phyloP scores from a whole-genome alignment of 208 protist genomes.

The Leishmania amazonensis region DNA sequence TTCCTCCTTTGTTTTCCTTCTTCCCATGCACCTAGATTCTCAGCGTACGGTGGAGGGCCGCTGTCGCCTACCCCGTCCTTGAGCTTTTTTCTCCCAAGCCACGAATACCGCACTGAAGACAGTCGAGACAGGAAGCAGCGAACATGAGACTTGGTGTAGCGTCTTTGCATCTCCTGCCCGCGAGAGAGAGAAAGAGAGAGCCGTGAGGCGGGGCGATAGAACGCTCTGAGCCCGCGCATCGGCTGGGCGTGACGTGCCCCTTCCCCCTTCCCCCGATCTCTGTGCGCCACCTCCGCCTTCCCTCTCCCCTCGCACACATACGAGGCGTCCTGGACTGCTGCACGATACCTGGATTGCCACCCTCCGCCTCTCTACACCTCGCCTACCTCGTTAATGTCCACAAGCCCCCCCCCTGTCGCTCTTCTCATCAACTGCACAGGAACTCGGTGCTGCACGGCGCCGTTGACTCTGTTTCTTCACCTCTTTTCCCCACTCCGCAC shows the following conservation, averaged over 20 bases:
- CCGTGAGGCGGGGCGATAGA: neutral
- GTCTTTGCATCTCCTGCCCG: neutral
- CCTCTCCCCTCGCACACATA: neutral
- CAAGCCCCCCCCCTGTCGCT: too few species aligned
- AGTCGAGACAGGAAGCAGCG: neutral
- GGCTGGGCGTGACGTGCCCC: neutral
- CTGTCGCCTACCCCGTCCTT: neutral
- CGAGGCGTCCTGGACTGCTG: neutral
- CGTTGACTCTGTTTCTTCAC: neutral
- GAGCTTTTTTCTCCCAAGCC: neutral
- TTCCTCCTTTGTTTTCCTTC: constrained; percentile 15
- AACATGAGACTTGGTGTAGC: neutral
- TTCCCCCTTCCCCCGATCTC: neutral
- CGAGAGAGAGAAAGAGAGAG: neutral
- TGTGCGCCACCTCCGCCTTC: neutral
- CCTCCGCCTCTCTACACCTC: neutral
- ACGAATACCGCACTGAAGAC: neutral
- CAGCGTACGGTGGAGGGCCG: neutral
- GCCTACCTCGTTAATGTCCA: neutral
- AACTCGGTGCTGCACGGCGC: neutral
- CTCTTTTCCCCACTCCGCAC: neutral
- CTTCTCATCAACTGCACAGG: neutral
- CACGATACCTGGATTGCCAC: neutral
- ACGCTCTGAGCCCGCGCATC: neutral
- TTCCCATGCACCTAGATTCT: neutral